Conservation (phyloP, 352 stramenopile genomes). For the Plasmopara muralis region DNA sequence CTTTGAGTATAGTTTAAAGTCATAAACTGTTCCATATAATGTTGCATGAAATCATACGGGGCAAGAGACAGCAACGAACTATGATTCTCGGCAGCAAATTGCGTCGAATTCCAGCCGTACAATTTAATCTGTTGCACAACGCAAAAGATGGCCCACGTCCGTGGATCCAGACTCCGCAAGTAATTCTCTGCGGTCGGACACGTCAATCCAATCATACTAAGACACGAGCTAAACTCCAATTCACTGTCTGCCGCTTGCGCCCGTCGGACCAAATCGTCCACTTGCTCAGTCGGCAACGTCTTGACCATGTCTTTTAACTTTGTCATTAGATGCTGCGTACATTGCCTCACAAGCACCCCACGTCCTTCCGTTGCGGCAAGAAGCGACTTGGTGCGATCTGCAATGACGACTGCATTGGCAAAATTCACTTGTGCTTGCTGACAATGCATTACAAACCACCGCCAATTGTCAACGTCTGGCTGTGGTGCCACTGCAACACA, state of each 20-base stretch:
- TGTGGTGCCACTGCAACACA: constrained; percentile 23
- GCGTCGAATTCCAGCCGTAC: constrained; percentile 29
- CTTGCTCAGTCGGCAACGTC: constrained; percentile 22
- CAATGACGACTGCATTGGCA: constrained; percentile 12
- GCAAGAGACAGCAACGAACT: constrained; percentile 21
- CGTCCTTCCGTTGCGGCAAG: constrained; percentile 16
- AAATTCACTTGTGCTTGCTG: constrained; percentile 24
- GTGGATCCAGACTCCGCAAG: constrained; percentile 21
- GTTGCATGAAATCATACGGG: constrained; percentile 31
- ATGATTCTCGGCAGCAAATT: constrained; percentile 17
- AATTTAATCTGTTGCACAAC: constrained; percentile 23
- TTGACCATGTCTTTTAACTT: constrained; percentile 31
- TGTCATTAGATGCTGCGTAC: constrained; percentile 23
- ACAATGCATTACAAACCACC: constrained; percentile 30
- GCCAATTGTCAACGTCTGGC: constrained; percentile 20
- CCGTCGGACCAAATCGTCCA: constrained; percentile 32
- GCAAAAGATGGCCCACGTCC: constrained; percentile 25
- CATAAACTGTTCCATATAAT: constrained; percentile 36
- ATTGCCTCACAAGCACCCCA: constrained; percentile 18
- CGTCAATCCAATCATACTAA: constrained; percentile 31
- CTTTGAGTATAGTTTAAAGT: constrained; percentile 21
- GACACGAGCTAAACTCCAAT: constrained; percentile 28
- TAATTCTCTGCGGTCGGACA: constrained; percentile 30
- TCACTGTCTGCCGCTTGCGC: constrained; percentile 30
- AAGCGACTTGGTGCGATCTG: constrained; percentile 17